Base-by-base conservation (phyloP, 225 moss, liverwort and hornwort genomes). In the Physcomitrellopsis africana region DNA sequence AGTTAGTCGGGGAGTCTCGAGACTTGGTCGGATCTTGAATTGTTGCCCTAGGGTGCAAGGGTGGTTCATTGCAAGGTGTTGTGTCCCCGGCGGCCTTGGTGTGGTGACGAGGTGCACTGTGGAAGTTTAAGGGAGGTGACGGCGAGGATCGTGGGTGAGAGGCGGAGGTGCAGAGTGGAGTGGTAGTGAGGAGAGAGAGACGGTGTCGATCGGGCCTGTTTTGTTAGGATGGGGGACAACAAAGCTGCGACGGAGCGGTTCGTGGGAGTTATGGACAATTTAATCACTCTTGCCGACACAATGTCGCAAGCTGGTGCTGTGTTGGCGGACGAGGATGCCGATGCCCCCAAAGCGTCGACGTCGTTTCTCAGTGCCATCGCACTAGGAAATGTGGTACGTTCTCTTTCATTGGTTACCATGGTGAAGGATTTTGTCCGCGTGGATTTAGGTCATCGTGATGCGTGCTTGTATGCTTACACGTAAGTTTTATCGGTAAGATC, bases 231-330 rank as follows among this genome's bases (percentile, higher is more conserved):
- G 85, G 81, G 63, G 11, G 81, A 79, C 68, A 85, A 72, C 60
- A 81, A 71, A 76, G 85, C 81, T 59, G 85, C 85, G 56, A 72
- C 78, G 72, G 85, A 85, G 79, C 78, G 85, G 79, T 85, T 85
- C 65, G 78, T 81, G 18, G 75, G 81, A 80, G 84, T 74, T 16
- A 92, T 95, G 92, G 94, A 95, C 68, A 95, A 91, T 88, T 86
- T 95, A 87, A 91, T 95, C 77, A 43, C 83, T 46, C 92, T 95
- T 19, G 89, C 92, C 53, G 92, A 95, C 16, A 86, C 94, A 79
- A 95, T 95, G 94, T 91, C 92, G 91, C 92, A 95, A 86, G 94
- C 94, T 70, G 55, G 91, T 70, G 72, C 89, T 79, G 84, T 95
- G 67, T 83, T 95, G 68, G 90, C 89, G 65, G 94, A 95, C 69